Conservation (phyloP, 306 rosid genomes). For the Albizia julibrissin region DNA sequence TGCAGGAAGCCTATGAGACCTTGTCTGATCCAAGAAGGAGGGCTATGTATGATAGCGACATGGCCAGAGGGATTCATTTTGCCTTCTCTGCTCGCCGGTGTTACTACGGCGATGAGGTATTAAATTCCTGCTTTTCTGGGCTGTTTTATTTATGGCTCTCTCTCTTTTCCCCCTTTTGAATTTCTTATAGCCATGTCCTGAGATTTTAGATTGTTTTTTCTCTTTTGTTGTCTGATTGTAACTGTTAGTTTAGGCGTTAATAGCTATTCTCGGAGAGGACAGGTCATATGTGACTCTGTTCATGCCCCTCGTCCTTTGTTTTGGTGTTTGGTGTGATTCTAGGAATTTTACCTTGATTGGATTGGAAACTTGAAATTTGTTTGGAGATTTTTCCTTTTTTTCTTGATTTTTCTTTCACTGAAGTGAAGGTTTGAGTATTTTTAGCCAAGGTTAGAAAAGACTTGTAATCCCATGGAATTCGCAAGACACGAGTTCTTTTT, state of each 20-base stretch:
- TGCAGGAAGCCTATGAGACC: constrained; percentile 91
- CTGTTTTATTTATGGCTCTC: not conserved
- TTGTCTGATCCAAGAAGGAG: constrained; percentile 70
- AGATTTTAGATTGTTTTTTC: not conserved
- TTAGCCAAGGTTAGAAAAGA: not conserved
- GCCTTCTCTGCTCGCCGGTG: constrained; percentile 69
- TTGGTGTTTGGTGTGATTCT: not conserved
- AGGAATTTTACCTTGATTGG: constrained; percentile 2
- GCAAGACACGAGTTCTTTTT: not conserved
- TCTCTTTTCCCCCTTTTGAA: not conserved
- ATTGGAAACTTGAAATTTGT: constrained; percentile 10
- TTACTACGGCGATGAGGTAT: constrained; percentile 49
- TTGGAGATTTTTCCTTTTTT: constrained; percentile 4
- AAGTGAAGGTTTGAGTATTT: constrained; percentile 9
- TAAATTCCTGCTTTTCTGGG: not conserved
- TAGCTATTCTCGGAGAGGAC: not conserved
- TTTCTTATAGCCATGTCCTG: not conserved
- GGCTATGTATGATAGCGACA: constrained; percentile 70
- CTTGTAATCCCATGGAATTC: not conserved
- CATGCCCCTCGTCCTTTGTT: not conserved
- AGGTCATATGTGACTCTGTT: not conserved
- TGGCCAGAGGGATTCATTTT: constrained; percentile 70
- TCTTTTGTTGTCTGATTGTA: not conserved
- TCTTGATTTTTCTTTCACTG: constrained; percentile 2
- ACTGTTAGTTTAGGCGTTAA: not conserved